Conservation (phyloP, 352 stramenopile genomes). For the Phytophthora sansomeana region DNA sequence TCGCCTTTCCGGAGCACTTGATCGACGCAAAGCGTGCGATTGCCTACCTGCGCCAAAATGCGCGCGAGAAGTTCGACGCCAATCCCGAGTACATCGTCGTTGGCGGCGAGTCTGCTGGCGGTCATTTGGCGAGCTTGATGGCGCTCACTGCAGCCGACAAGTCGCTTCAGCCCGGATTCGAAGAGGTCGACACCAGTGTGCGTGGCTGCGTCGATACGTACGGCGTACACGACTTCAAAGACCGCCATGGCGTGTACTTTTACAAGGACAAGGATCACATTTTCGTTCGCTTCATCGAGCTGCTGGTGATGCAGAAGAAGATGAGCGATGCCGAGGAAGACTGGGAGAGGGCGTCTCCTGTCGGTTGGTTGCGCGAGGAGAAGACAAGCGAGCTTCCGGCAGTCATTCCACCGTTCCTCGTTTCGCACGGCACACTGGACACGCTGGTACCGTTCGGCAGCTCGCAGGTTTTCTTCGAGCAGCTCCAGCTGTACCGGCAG, state of each 20-base stretch:
- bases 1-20: constrained; percentile 71
- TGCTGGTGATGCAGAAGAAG: constrained; percentile 78
- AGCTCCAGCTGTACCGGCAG: constrained; percentile 53
- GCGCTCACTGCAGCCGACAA: constrained; percentile 72
- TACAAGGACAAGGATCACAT: constrained; percentile 63
- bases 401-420: constrained; percentile 75
- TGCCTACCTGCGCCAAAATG: constrained; percentile 68
- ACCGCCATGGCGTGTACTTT: constrained; percentile 70
- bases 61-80: constrained; percentile 50
- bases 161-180: constrained; percentile 77
- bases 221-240: constrained; percentile 79
- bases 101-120: constrained; percentile 72
- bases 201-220: constrained; percentile 77
- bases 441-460: constrained; percentile 80
- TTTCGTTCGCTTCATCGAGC: constrained; percentile 74
- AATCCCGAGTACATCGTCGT: constrained; percentile 78
- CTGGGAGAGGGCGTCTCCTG: constrained; percentile 68
- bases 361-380: constrained; percentile 61
- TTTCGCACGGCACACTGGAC: constrained; percentile 73
- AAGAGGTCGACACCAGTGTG: constrained; percentile 81
- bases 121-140: constrained; percentile 73
- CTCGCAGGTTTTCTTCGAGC: constrained; percentile 72
- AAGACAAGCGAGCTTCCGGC: constrained; percentile 32
- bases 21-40: constrained; percentile 78
- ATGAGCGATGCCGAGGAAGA: constrained; percentile 45